A percentile compares a stretch with the other conserved stretches of the same genome.
Evolutionary conservation across 495 filamentous ascomycete species (phyloP).

Genomic region (Cercophora scortea): DNA sequence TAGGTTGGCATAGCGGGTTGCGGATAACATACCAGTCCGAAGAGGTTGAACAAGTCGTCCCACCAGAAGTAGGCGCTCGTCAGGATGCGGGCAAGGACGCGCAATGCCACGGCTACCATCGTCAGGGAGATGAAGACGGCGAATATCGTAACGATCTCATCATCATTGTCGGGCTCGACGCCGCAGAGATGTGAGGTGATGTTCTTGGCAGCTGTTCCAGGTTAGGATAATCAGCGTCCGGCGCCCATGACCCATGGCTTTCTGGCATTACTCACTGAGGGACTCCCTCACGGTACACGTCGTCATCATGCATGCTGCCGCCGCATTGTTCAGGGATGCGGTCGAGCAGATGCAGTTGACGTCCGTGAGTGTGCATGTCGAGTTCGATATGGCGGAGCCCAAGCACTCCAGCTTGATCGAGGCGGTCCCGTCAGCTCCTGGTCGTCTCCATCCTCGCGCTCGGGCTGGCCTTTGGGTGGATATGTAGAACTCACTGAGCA

Average conservation of each 20-base stretch:
- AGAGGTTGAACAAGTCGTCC: slow-evolving; percentile 23
- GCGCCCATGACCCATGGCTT: background rate
- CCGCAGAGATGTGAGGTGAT: slow-evolving; percentile 11
- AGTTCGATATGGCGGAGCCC: background rate
- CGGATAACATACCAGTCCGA: slow-evolving; percentile 11
- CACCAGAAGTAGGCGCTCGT: slow-evolving; percentile 27
- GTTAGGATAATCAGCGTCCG: background rate
- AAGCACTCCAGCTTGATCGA: slow-evolving; percentile 5
- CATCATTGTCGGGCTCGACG: background rate
- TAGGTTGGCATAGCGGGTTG: background rate
- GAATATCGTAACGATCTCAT: slow-evolving; percentile 8
- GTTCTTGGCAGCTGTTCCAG: slow-evolving; percentile 13
- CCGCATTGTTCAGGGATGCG: background rate
- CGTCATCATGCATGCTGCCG: slow-evolving; percentile 6
- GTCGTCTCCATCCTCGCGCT: too few species aligned
- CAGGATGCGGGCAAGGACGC: slow-evolving; percentile 18
- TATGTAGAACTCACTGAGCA: too few species aligned
- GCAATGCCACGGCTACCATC: slow-evolving; percentile 13
- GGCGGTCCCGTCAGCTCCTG: too few species aligned
- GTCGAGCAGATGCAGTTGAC: slow-evolving; percentile 16
- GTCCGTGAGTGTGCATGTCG: slow-evolving; percentile 10
- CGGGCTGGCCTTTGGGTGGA: too few species aligned
- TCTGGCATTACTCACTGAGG: slow-evolving; percentile 6
- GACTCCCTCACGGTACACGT: slow-evolving; percentile 13
- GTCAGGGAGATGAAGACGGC: slow-evolving; percentile 16